Evolutionary conservation across 1,284 basidiomycete genomes (phyloP).

Genomic region (Somion occarium): DNA sequence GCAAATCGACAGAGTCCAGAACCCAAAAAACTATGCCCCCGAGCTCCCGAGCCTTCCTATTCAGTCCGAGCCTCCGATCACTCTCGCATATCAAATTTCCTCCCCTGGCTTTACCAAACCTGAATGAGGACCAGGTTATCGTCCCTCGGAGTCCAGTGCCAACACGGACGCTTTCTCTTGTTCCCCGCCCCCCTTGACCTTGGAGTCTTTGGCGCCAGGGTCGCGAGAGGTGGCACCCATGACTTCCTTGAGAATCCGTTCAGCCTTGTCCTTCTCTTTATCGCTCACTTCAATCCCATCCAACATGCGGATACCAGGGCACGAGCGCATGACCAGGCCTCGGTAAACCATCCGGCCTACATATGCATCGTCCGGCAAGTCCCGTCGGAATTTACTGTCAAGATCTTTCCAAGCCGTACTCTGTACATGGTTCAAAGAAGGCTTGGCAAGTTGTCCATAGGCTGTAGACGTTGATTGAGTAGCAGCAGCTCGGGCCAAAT

Average conservation of each 20-base stretch:
- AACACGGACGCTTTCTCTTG: no score
- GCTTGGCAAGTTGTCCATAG: neutral
- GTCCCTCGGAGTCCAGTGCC: no score
- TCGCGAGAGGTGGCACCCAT: constrained; percentile 32
- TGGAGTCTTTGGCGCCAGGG: no score
- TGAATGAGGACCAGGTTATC: no score
- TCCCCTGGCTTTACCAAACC: no score
- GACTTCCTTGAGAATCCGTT: constrained; percentile 60
- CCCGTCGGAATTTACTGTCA: constrained; percentile 82
- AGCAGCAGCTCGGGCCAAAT: no score
- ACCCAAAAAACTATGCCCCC: no score
- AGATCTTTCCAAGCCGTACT: constrained; percentile 60
- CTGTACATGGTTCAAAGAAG: constrained; percentile 11
- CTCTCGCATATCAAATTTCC: no score
- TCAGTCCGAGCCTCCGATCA: no score
- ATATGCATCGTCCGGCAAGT: constrained; percentile 84
- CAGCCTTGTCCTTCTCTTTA: constrained; percentile 81
- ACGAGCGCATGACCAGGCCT: constrained; percentile 78
- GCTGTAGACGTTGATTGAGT: neutral
- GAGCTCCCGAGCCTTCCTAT: no score
- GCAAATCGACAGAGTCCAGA: no score
- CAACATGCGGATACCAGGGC: constrained; percentile 60
- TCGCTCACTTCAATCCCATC: constrained; percentile 79
- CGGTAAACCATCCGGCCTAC: constrained; percentile 83
- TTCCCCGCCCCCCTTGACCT: no score